These are phyloP conservation scores for Cladosporium austrohemisphaericum DNA, from an alignment of 2,329 filamentous ascomycete genomes.

Conservation along the genomic window DNA sequence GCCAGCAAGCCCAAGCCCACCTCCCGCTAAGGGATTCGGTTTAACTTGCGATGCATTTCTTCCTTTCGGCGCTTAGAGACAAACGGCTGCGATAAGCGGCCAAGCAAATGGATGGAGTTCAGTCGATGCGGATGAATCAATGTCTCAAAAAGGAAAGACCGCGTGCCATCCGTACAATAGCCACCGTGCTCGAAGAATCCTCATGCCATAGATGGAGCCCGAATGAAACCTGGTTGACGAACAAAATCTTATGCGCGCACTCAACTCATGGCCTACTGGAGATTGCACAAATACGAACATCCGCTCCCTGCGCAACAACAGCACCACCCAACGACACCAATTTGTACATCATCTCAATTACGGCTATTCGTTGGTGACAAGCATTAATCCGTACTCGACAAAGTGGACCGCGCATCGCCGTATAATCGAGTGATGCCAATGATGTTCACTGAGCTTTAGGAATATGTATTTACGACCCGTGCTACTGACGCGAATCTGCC, in stretches of 20 bases:
- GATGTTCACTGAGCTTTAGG: too few relatives aligned
- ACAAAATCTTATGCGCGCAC: not conserved
- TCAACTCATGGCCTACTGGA: too few relatives aligned
- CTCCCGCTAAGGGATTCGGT: conserved; percentile 11
- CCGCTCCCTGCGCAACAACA: too few relatives aligned
- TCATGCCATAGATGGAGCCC: conserved; percentile 14
- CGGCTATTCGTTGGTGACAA: too few relatives aligned
- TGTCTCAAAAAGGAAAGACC: conserved; percentile 14
- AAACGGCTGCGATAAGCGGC: conserved; percentile 12
- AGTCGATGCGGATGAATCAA: conserved; percentile 16
- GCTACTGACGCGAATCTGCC: too few relatives aligned
- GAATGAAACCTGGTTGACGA: conserved; percentile 11
- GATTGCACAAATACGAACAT: too few relatives aligned
- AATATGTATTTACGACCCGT: too few relatives aligned
- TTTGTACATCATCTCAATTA: too few relatives aligned
- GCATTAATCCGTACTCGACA: too few relatives aligned
- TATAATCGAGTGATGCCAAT: too few relatives aligned
- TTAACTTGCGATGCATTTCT: conserved; percentile 14
- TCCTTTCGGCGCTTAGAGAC: conserved; percentile 15
- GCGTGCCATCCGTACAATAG: conserved; percentile 7
- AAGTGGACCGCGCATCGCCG: too few relatives aligned
- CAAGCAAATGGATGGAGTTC: conserved; percentile 15
- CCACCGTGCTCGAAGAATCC: conserved; percentile 11
- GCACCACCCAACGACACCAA: too few relatives aligned
- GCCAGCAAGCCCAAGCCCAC: conserved; percentile 79